These are phyloP conservation scores for Pseudozyma thailandica DNA, from an alignment of 1,284 basidiomycete genomes.

Conservation along the genomic window DNA sequence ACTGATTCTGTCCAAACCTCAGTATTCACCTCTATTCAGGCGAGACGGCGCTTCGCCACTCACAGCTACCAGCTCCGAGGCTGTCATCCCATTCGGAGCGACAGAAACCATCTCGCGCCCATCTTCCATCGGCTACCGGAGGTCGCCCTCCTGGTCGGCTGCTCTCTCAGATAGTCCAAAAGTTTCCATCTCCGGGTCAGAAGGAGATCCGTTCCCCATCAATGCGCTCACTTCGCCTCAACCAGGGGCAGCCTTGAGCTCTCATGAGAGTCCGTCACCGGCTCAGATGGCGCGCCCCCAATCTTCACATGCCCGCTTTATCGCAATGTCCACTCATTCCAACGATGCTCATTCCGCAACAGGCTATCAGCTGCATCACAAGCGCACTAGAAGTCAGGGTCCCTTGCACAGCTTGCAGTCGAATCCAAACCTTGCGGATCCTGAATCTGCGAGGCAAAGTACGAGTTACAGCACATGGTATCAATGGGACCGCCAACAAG, in stretches of 20 bases:
- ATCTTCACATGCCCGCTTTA: no score
- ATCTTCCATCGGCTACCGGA: slow-evolving; percentile 27
- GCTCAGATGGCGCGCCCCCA: no score
- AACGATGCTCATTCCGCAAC: no score
- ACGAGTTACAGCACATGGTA: no score
- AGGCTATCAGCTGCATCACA: no score
- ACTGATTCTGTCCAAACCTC: not conserved
- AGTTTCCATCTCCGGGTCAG: slow-evolving; percentile 9
- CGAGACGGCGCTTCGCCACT: not conserved
- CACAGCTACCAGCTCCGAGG: slow-evolving; percentile 25
- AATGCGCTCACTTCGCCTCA: not conserved
- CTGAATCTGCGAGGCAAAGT: no score
- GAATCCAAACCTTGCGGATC: no score
- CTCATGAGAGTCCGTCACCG: not conserved
- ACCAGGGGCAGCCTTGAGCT: not conserved
- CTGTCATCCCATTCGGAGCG: slow-evolving; percentile 15
- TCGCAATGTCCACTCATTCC: no score
- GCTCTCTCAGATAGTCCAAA: slow-evolving; percentile 16
- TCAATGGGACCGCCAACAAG: no score
- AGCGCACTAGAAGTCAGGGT: no score
- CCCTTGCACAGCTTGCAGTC: no score
- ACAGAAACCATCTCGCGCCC: slow-evolving; percentile 31
- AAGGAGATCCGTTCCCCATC: not conserved
- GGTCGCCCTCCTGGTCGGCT: slow-evolving; percentile 37
- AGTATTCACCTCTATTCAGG: not conserved